Base-by-base conservation (phyloP, 2,329 filamentous ascomycete species). In the Canariomyces notabilis region DNA sequence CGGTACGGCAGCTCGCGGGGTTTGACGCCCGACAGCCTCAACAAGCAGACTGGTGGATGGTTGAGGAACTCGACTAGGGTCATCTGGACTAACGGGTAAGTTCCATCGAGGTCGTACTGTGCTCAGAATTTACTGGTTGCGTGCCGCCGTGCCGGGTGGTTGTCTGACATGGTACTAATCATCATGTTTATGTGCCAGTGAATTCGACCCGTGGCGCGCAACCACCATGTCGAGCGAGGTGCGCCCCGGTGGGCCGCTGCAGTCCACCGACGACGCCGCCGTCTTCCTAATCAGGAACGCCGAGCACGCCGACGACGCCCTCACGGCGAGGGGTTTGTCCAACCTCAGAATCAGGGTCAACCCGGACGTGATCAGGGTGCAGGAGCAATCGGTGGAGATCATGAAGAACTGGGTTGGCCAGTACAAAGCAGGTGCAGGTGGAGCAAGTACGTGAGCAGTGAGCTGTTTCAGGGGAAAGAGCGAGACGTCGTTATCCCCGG, bases 191-290 rank as follows among this genome's bases (percentile, higher is more conserved):
- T n/a, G n/a, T 4, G 8, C 16, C 36, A 54, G 54, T 4, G 52
- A 57, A 35, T 57, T 55, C 14, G 54, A 57, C 37, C 54, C 54
- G 18, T 57, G 54, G 54, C 36, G 54, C 16, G 48, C 46, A n/a
- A 55, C 52, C 12, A 38, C 48, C 49, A 57, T 57, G 52, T 44
- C 49, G 6, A 55, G 52, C 39, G 52, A 57, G 36, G n/a, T 49
- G 2, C 52, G 54, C 18, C 50, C 54, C 11, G 54, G 52, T n/a
- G 54, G 54, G 4, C 48, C 50, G 33, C 52, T 55, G 8, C 26
- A 43, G 43, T 55, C 50, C 8, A 47, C 50, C 2, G 52, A 49
- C 12, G 39, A 53, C 8, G 46, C 49, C 7, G 40, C 46, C 3
- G 45, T 46, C 1, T 57, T 57, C 36, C 38, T 57, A 21, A 55